A percentile compares a stretch with the other conserved stretches of the same genome.
phyloP scores from a whole-genome alignment of 1,284 basidiomycete genomes.

The Mycena sp. region DNA sequence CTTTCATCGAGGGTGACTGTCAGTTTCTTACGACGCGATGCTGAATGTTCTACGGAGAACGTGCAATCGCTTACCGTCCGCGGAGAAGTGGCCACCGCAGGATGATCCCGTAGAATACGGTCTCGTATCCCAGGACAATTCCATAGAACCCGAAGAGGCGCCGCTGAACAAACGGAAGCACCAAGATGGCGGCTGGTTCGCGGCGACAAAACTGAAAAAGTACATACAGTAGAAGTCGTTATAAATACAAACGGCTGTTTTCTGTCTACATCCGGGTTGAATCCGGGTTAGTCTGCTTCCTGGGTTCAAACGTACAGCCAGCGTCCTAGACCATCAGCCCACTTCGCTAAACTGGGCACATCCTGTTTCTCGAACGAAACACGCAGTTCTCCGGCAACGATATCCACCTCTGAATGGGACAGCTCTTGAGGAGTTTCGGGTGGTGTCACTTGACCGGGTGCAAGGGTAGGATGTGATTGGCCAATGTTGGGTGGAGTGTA shows the following conservation, averaged over 20 bases:
- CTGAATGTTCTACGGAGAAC: slow-evolving; percentile 12
- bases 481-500: slow-evolving; percentile 53
- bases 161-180: too few relatives aligned
- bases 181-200: too few relatives aligned
- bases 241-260: too few relatives aligned
- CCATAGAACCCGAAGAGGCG: too few relatives aligned
- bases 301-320: slow-evolving; percentile 69
- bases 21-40: slow-evolving; percentile 15
- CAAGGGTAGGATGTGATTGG: slow-evolving; percentile 38
- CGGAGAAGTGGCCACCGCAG: slow-evolving; percentile 1
- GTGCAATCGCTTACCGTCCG: not conserved
- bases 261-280: too few relatives aligned
- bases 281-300: too few relatives aligned
- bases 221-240: too few relatives aligned
- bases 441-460: slow-evolving; percentile 57
- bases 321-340: slow-evolving; percentile 65
- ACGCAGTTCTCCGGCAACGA: slow-evolving; percentile 48
- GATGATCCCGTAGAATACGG: slow-evolving; percentile 4
- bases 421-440: slow-evolving; percentile 54
- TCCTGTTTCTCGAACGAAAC: slow-evolving; percentile 59
- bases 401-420: slow-evolving; percentile 27
- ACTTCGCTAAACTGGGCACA: slow-evolving; percentile 58
- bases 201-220: too few relatives aligned
- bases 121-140: not conserved
- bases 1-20: not conserved